phyloP scores from a whole-genome alignment of 2,329 filamentous ascomycete genomes.

The Sphaerulina populicola region DNA sequence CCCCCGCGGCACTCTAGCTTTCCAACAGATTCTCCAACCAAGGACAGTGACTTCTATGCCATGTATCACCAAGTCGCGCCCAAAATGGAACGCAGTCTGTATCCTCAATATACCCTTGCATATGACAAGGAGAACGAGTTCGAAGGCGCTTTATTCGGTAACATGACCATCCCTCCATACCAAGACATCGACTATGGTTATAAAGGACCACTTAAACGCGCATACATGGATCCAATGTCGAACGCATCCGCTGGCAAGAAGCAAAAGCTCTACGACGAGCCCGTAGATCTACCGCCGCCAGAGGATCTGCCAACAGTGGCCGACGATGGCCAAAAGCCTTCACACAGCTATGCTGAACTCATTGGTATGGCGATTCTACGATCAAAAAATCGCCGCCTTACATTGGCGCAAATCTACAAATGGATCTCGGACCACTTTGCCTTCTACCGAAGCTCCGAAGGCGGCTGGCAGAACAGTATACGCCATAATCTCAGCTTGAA shows the following conservation, averaged over 20 bases:
- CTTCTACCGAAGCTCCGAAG: constrained; percentile 76
- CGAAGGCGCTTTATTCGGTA: constrained; percentile 30
- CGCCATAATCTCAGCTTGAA: constrained; percentile 94
- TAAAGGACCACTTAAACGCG: constrained; percentile 47
- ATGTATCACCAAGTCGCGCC: constrained; percentile 31
- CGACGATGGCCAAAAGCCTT: constrained; percentile 82
- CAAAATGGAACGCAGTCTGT: constrained; percentile 15
- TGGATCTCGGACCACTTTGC: constrained; percentile 96
- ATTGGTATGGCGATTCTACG: constrained; percentile 96
- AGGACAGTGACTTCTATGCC: constrained; percentile 43
- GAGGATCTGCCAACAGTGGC: constrained; percentile 72
- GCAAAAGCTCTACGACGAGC: constrained; percentile 49
- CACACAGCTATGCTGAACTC: constrained; percentile 85
- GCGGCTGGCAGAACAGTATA: constrained; percentile 98
- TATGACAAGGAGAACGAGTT: constrained; percentile 23
- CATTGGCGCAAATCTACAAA: constrained; percentile 92
- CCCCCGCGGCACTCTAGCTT: constrained; percentile 50
- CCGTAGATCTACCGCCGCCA: constrained; percentile 54
- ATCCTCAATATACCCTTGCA: constrained; percentile 8
- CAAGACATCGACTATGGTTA: constrained; percentile 40
- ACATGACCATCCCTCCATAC: constrained; percentile 32
- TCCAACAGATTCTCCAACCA: constrained; percentile 59
- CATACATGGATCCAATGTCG: constrained; percentile 55
- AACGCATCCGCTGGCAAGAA: constrained; percentile 58
- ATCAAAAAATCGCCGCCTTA: constrained; percentile 72